Evolutionary conservation across 768 basidiomycete genomes (phyloP).

Genomic region (Cystoderma amianthinum): DNA sequence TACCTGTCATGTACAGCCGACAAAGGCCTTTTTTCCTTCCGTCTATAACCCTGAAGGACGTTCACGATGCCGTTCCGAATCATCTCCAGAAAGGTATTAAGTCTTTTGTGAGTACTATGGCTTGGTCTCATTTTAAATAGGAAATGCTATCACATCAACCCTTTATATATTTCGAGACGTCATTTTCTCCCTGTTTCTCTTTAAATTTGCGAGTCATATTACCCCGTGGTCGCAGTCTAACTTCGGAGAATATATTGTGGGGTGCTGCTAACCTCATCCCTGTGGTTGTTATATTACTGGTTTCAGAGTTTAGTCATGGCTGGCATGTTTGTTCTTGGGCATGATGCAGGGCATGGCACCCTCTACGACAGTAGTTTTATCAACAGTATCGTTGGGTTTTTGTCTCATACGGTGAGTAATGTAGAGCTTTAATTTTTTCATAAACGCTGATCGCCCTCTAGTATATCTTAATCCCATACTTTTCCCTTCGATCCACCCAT

Average conservation of each 20-base stretch:
- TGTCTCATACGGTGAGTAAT: slow-evolving; percentile 31
- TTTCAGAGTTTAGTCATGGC: slow-evolving; percentile 44
- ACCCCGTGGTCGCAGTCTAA: slow-evolving; percentile 27
- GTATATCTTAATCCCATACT: slow-evolving; percentile 48
- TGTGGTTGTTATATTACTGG: slow-evolving; percentile 46
- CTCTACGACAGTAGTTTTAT: slow-evolving; percentile 25
- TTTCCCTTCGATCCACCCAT: slow-evolving; percentile 65
- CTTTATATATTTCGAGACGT: slow-evolving; percentile 40
- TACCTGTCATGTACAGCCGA: too few relatives aligned
- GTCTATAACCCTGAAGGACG: slow-evolving; percentile 39
- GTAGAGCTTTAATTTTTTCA: neutral
- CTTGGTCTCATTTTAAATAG: slow-evolving; percentile 14
- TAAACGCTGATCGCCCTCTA: slow-evolving; percentile 15
- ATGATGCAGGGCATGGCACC: slow-evolving; percentile 39
- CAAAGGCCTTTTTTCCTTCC: slow-evolving; percentile 44
- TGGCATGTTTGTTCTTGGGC: slow-evolving; percentile 46
- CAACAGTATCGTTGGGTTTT: slow-evolving; percentile 42
- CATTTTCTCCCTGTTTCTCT: slow-evolving; percentile 30
- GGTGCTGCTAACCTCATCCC: slow-evolving; percentile 18
- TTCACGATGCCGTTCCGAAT: slow-evolving; percentile 53
- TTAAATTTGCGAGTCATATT: slow-evolving; percentile 36
- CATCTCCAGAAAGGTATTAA: slow-evolving; percentile 37
- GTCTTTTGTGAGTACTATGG: too few relatives aligned
- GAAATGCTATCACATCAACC: slow-evolving; percentile 27
- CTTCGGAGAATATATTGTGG: slow-evolving; percentile 28